phyloP scores from a whole-genome alignment of 495 filamentous ascomycete species.

The Penicilliopsis zonata region DNA sequence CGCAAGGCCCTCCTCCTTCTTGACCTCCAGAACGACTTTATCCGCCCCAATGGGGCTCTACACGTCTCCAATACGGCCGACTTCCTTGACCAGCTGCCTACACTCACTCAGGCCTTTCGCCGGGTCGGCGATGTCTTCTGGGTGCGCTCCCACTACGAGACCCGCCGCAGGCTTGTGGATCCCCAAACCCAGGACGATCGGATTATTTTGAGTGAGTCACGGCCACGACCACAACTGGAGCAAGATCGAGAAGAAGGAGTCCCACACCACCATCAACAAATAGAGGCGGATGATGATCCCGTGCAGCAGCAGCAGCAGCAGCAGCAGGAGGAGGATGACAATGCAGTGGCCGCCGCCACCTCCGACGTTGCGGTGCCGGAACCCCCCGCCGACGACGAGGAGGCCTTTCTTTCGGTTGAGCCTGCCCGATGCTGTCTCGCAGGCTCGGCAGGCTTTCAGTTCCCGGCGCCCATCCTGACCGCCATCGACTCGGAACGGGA shows the following conservation, averaged over 20 bases:
- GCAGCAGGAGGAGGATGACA: no score
- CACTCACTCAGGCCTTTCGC: conserved; percentile 63
- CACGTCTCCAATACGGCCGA: conserved; percentile 50
- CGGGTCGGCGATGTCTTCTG: conserved; percentile 73
- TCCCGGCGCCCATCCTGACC: conserved; percentile 44
- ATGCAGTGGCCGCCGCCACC: no score
- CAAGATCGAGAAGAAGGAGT: no score
- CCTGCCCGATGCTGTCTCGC: conserved; percentile 45
- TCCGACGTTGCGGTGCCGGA: no score
- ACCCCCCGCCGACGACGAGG: conserved; percentile 38
- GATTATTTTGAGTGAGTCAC: conserved; percentile 18
- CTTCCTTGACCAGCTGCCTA: conserved; percentile 54
- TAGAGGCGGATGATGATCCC: conserved; percentile 6
- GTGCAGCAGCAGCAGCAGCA: no score
- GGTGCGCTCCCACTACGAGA: conserved; percentile 67
- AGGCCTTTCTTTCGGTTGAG: conserved; percentile 49
- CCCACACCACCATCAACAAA: no score
- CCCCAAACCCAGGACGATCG: conserved; percentile 24
- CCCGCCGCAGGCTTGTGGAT: conserved; percentile 40
- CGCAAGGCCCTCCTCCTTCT: conserved; percentile 75
- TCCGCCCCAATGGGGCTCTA: conserved; percentile 56
- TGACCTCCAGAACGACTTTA: conserved; percentile 88
- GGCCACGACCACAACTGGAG: conserved; percentile 6
- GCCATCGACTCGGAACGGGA: conserved; percentile 48
- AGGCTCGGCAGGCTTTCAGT: conserved; percentile 54